These are phyloP conservation scores for Ceriops tagal DNA, from an alignment of 345 rosid genomes.

Conservation along the genomic window DNA sequence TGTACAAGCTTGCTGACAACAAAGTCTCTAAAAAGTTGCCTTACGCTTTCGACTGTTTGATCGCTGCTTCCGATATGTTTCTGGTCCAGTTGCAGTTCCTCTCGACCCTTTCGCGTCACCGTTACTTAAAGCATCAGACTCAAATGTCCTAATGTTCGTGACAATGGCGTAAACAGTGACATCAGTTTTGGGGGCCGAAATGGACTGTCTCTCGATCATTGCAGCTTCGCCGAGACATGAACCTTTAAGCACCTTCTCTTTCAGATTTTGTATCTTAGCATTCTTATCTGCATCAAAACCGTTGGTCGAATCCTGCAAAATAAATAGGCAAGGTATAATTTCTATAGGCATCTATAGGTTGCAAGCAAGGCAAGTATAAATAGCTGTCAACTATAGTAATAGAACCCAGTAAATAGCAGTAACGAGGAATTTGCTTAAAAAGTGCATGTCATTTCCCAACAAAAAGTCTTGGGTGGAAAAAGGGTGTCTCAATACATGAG, in stretches of 20 bases:
- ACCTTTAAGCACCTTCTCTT: constrained; percentile 51
- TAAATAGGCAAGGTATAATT: neutral
- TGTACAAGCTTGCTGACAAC: constrained; percentile 20
- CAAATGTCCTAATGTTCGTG: constrained; percentile 54
- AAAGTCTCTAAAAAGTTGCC: constrained; percentile 24
- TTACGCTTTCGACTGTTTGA: constrained; percentile 54
- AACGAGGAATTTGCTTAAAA: too few relatives aligned
- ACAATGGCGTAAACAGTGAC: constrained; percentile 54
- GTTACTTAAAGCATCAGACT: constrained; percentile 30
- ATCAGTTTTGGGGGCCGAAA: constrained; percentile 49
- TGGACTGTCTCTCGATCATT: constrained; percentile 12
- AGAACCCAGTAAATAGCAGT: too few relatives aligned
- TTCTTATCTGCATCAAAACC: constrained; percentile 45
- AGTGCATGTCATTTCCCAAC: too few relatives aligned
- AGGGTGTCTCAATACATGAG: too few relatives aligned
- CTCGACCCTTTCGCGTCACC: constrained; percentile 47
- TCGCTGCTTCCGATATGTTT: constrained; percentile 51
- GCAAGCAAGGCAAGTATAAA: neutral
- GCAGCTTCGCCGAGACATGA: constrained; percentile 48
- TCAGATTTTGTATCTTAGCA: constrained; percentile 40
- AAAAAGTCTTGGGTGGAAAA: too few relatives aligned
- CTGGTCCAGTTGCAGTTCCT: constrained; percentile 32
- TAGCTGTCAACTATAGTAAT: neutral
- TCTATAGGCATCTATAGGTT: neutral
- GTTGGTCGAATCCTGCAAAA: constrained; percentile 45